These are phyloP conservation scores for Septoria linicola DNA, from an alignment of 2,329 filamentous ascomycete genomes.

Conservation along the genomic window DNA sequence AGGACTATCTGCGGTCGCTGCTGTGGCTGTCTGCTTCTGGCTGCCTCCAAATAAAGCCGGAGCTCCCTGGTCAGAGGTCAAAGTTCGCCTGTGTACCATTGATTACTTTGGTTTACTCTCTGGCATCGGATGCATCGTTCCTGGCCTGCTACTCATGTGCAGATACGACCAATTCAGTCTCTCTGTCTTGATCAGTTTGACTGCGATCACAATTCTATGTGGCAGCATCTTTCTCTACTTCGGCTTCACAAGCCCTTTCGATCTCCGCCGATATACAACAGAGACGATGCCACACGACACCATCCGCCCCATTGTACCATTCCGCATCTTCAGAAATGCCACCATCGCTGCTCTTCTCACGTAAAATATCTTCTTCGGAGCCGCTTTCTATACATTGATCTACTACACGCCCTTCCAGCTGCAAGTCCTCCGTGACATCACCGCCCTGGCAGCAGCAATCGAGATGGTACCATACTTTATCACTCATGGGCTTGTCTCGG, in stretches of 20 bases:
- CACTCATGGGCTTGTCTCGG: slow-evolving; percentile 23
- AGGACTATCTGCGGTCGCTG: not conserved
- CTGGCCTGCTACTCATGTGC: slow-evolving; percentile 17
- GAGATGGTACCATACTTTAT: slow-evolving; percentile 26
- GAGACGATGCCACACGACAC: not conserved
- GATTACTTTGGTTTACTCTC: slow-evolving; percentile 25
- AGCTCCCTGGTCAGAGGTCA: not conserved
- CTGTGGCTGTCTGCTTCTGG: not conserved
- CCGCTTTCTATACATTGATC: slow-evolving; percentile 28
- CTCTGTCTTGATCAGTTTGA: slow-evolving; percentile 10
- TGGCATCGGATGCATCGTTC: slow-evolving; percentile 13
- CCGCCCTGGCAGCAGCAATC: slow-evolving; percentile 13
- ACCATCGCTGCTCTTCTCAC: slow-evolving; percentile 22
- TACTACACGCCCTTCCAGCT: slow-evolving; percentile 26
- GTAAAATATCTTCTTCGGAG: slow-evolving; percentile 28
- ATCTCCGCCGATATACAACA: not conserved
- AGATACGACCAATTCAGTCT: slow-evolving; percentile 14
- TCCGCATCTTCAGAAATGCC: slow-evolving; percentile 26
- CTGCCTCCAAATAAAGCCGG: not conserved
- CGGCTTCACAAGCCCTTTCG: slow-evolving; percentile 6
- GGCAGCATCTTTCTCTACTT: slow-evolving; percentile 14
- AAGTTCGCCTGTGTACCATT: slow-evolving; percentile 11
- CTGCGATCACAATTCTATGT: slow-evolving; percentile 6
- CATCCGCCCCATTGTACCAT: slow-evolving; percentile 26
- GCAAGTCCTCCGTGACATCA: slow-evolving; percentile 17